A percentile compares a stretch with the other conserved stretches of the same genome.
These are phyloP conservation scores for Melampsora americana DNA, from an alignment of 1,284 basidiomycete species.

Conservation along the genomic window DNA sequence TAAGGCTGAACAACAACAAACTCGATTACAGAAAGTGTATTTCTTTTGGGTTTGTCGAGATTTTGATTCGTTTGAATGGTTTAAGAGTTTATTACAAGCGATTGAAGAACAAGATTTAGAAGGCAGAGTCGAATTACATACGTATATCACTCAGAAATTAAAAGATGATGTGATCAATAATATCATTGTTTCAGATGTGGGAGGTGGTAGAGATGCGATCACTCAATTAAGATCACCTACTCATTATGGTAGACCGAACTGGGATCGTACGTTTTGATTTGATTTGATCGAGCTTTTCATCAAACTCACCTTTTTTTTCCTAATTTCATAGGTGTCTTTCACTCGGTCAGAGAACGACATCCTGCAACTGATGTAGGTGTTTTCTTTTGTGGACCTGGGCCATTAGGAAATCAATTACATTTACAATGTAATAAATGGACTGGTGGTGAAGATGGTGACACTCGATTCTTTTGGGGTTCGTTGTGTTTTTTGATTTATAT, in stretches of 20 bases:
- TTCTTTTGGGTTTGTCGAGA: slow-evolving; percentile 53
- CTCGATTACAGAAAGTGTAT: slow-evolving; percentile 55
- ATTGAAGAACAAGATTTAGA: slow-evolving; percentile 83
- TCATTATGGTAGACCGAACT: slow-evolving; percentile 85
- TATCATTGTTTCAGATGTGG: slow-evolving; percentile 77
- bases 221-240: slow-evolving; percentile 79
- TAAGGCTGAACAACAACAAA: slow-evolving; percentile 46
- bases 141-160: slow-evolving; percentile 81
- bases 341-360: slow-evolving; percentile 71
- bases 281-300: no score
- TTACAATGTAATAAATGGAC: slow-evolving; percentile 78
- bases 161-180: slow-evolving; percentile 85
- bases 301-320: no score
- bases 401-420: slow-evolving; percentile 69
- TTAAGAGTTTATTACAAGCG: slow-evolving; percentile 83
- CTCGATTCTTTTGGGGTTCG: slow-evolving; percentile 75
- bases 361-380: slow-evolving; percentile 79
- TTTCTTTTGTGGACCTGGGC: slow-evolving; percentile 66
- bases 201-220: slow-evolving; percentile 80
- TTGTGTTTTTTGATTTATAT: not conserved
- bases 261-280: slow-evolving; percentile 46
- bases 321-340: slow-evolving; percentile 79
- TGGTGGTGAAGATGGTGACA: slow-evolving; percentile 64
- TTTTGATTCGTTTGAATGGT: slow-evolving; percentile 70
- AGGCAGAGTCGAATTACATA: slow-evolving; percentile 68